These are phyloP conservation scores for Heterococcus sp. DNA, from an alignment of 108 stramenopile species.

Conservation along the genomic window DNA sequence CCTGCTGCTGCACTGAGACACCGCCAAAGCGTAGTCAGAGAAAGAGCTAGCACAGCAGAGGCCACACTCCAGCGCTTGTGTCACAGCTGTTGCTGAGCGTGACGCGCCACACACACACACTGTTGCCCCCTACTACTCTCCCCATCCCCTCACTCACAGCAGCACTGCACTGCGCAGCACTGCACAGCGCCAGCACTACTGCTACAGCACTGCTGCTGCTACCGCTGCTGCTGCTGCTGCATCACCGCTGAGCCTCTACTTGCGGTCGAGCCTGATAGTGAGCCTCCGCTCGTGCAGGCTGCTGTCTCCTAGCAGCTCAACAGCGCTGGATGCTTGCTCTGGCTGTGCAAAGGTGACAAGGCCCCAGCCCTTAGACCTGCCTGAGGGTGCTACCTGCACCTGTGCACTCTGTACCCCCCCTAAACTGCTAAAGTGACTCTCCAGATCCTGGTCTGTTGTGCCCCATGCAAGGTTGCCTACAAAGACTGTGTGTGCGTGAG, in stretches of 20 bases:
- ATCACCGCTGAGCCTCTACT: neutral
- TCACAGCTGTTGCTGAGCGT: neutral
- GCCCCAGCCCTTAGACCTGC: constrained; percentile 45
- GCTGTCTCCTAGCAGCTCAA: constrained; percentile 6
- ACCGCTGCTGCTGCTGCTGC: too few relatives aligned
- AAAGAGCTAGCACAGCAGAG: too few relatives aligned
- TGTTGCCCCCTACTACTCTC: neutral
- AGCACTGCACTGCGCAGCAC: neutral
- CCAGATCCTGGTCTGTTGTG: constrained; percentile 21
- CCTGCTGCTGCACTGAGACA: too few relatives aligned
- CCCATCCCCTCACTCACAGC: neutral
- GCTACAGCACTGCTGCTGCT: neutral
- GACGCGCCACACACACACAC: neutral
- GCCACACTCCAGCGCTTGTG: neutral
- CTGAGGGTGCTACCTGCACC: constrained; percentile 33
- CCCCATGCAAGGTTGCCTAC: constrained; percentile 47
- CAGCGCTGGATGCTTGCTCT: neutral
- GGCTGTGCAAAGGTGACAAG: constrained; percentile 19
- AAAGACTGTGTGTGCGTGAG: constrained; percentile 28
- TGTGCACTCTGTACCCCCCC: constrained; percentile 1
- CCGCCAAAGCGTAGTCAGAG: too few relatives aligned
- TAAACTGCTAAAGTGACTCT: neutral
- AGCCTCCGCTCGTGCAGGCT: constrained; percentile 22
- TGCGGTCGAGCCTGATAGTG: constrained; percentile 22
- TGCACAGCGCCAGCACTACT: too few relatives aligned